Conservation (phyloP, 2,329 filamentous ascomycete species). For the Ilyonectria sp. region DNA sequence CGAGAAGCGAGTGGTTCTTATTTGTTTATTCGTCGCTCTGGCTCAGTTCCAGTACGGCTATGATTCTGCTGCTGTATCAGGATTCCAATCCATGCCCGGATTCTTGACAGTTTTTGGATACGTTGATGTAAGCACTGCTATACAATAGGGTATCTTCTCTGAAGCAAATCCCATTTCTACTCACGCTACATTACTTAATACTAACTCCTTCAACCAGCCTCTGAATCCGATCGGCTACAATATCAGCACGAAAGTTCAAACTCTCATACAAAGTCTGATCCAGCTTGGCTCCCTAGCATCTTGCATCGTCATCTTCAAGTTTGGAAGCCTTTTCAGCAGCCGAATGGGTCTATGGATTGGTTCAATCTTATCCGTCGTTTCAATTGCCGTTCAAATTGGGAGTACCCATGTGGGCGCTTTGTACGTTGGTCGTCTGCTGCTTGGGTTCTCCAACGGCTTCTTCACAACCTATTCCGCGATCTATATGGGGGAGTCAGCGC, state of each 20-base stretch:
- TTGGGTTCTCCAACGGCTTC: constrained; percentile 4
- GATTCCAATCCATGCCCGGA: constrained; percentile 7
- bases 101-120: constrained; percentile 4
- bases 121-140: neutral
- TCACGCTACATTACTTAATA: neutral
- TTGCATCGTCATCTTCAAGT: constrained; percentile 3
- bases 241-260: neutral
- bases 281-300: neutral
- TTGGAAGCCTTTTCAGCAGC: neutral
- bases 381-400: constrained; percentile 3
- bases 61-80: constrained; percentile 5
- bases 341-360: constrained; percentile 1
- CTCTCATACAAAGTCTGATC: constrained; percentile 5
- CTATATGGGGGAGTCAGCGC: constrained; percentile 1
- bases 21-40: constrained; percentile 9
- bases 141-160: neutral
- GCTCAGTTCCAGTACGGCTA: constrained; percentile 8
- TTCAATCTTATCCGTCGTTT: neutral
- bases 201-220: neutral
- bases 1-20: constrained; percentile 1
- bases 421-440: neutral
- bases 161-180: neutral
- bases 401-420: constrained; percentile 5
- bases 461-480: constrained; percentile 7
- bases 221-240: constrained; percentile 8